Conservation (phyloP, 2,329 filamentous ascomycete species). For the Nemania abortiva region DNA sequence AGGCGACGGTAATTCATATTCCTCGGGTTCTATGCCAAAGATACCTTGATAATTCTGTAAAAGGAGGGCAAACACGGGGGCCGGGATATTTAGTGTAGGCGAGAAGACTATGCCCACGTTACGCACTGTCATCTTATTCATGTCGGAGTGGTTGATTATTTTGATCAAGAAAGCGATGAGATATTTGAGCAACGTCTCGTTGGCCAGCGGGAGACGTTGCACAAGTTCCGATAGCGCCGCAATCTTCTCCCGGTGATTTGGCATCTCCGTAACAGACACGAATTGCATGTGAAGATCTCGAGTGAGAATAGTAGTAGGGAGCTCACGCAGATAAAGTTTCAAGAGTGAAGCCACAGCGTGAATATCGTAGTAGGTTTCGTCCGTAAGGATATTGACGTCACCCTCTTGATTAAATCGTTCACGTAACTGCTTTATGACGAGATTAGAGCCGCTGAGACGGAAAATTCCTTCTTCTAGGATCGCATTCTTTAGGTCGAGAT, state of each 20-base stretch:
- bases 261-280: slow-evolving; percentile 82
- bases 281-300: slow-evolving; percentile 92
- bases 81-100: slow-evolving; percentile 94
- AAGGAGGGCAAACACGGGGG: slow-evolving; percentile 93
- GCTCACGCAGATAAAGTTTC: slow-evolving; percentile 92
- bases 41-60: slow-evolving; percentile 90
- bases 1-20: slow-evolving; percentile 68
- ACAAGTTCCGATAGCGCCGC: slow-evolving; percentile 81
- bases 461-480: slow-evolving; percentile 94
- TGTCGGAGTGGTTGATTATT: slow-evolving; percentile 88
- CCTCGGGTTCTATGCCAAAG: slow-evolving; percentile 78
- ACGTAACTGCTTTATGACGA: slow-evolving; percentile 89
- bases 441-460: slow-evolving; percentile 94
- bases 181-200: slow-evolving; percentile 84
- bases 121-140: slow-evolving; percentile 98
- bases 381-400: slow-evolving; percentile 86
- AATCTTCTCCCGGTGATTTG: slow-evolving; percentile 81
- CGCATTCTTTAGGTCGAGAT: slow-evolving; percentile 85
- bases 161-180: slow-evolving; percentile 89
- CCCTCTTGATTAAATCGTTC: slow-evolving; percentile 95
- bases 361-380: slow-evolving; percentile 91
- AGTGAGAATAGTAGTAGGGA: slow-evolving; percentile 91
- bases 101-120: slow-evolving; percentile 99
- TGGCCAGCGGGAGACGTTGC: slow-evolving; percentile 81
- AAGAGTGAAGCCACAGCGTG: slow-evolving; percentile 94